phyloP scores from a whole-genome alignment of 257 asterid species.

The Jaltomata sinuosa region DNA sequence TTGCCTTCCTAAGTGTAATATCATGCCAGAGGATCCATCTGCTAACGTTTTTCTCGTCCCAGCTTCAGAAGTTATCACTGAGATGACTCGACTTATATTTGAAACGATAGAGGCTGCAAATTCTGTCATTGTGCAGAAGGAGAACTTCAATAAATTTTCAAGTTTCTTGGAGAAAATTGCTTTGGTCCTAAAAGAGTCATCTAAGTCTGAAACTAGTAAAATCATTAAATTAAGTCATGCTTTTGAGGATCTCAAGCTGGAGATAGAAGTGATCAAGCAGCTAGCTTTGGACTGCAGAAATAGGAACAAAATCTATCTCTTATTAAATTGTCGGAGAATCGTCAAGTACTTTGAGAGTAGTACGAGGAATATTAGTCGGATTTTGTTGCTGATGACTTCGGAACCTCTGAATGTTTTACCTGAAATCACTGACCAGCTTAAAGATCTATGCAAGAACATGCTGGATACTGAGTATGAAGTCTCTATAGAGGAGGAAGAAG shows the following conservation, averaged over 20 bases:
- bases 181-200: slow-evolving; percentile 16
- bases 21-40: slow-evolving; percentile 9
- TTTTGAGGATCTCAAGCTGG: slow-evolving; percentile 19
- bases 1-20: not conserved
- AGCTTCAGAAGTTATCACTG: slow-evolving; percentile 9
- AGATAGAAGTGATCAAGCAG: slow-evolving; percentile 19
- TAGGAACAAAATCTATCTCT: slow-evolving; percentile 31
- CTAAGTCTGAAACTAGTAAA: not conserved
- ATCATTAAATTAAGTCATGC: not conserved
- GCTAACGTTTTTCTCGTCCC: not conserved
- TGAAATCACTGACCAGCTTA: slow-evolving; percentile 7
- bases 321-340: slow-evolving; percentile 25
- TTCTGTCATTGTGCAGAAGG: slow-evolving; percentile 17
- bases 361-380: slow-evolving; percentile 15
- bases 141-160: slow-evolving; percentile 24
- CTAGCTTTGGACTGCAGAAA: slow-evolving; percentile 16
- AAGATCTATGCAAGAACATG: slow-evolving; percentile 26
- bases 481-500: slow-evolving; percentile 20
- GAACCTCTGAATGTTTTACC: slow-evolving; percentile 5
- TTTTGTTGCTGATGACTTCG: slow-evolving; percentile 7
- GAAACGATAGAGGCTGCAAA: slow-evolving; percentile 17
- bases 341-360: slow-evolving; percentile 14
- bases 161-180: slow-evolving; percentile 19
- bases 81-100: slow-evolving; percentile 8
- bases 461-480: slow-evolving; percentile 11